Percentiles rank a stretch among this genome's conserved stretches.
Evolutionary conservation across 116 monocot genomes (phyloP).

Genomic region (Dioscorea cayenensis): DNA sequence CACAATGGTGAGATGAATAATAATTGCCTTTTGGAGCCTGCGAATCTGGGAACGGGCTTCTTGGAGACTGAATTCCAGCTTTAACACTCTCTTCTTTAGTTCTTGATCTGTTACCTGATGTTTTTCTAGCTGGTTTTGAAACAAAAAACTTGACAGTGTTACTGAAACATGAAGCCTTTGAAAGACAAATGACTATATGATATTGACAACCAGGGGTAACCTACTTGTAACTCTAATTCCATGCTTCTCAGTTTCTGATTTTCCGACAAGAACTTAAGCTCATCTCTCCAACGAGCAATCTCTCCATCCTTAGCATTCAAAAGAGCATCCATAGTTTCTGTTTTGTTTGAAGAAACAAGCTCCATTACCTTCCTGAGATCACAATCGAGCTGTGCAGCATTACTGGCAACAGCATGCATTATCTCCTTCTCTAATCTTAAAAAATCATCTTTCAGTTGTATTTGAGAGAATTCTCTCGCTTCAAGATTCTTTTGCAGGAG

Average conservation of each 20-base stretch:
- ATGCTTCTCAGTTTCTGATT: background rate
- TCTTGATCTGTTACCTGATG: background rate
- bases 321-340: background rate
- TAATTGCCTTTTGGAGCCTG: background rate
- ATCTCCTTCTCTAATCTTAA: conserved; percentile 68
- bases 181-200: background rate
- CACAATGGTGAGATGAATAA: background rate
- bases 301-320: background rate
- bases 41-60: background rate
- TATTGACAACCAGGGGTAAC: background rate
- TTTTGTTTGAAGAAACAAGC: background rate
- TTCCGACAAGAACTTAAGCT: background rate
- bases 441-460: conserved; percentile 69
- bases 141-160: background rate
- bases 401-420: background rate
- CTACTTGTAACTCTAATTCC: background rate
- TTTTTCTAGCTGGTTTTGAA: background rate
- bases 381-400: background rate
- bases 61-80: background rate
- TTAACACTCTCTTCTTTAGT: background rate
- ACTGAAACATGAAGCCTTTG: background rate
- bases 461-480: conserved; percentile 68
- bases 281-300: background rate
- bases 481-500: conserved; percentile 69
- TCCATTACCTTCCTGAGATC: background rate